A percentile compares a stretch with the other conserved stretches of the same genome.
Conservation (phyloP, 148 eudicot species). For the Rhododendron vialii region DNA sequence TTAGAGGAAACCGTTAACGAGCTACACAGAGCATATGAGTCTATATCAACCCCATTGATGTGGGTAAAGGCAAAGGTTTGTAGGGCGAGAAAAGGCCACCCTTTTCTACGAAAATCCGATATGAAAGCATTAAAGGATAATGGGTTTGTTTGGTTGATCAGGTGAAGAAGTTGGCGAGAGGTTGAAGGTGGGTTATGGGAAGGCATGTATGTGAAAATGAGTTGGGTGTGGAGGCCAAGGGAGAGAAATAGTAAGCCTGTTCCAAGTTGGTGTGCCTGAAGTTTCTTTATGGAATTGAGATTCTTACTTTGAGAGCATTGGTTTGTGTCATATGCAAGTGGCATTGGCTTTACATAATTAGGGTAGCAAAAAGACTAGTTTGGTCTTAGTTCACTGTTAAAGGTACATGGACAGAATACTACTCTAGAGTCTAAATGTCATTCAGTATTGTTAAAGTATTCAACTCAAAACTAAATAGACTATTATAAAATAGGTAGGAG, state of each 20-base stretch:
- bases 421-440: too few relatives aligned
- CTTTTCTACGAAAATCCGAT: too few relatives aligned
- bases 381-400: too few relatives aligned
- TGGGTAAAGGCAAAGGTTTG: slow-evolving; percentile 51
- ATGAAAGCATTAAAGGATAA: slow-evolving; percentile 41
- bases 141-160: slow-evolving; percentile 32
- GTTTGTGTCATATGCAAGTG: background rate
- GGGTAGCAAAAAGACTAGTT: too few relatives aligned
- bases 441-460: too few relatives aligned
- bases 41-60: slow-evolving; percentile 33
- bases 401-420: too few relatives aligned
- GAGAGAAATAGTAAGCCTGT: slow-evolving; percentile 35
- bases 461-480: too few relatives aligned
- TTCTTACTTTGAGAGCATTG: slow-evolving; percentile 30
- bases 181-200: background rate
- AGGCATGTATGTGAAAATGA: slow-evolving; percentile 41
- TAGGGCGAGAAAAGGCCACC: slow-evolving; percentile 25
- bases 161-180: slow-evolving; percentile 28
- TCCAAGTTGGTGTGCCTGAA: slow-evolving; percentile 43
- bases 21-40: slow-evolving; percentile 58
- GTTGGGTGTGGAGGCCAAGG: slow-evolving; percentile 34
- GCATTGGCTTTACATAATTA: too few relatives aligned
- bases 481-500: too few relatives aligned
- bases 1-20: slow-evolving; percentile 42
- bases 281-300: slow-evolving; percentile 31